Base-by-base conservation (phyloP, 1,284 basidiomycete species). In the Cryptococcus depauperatus region DNA sequence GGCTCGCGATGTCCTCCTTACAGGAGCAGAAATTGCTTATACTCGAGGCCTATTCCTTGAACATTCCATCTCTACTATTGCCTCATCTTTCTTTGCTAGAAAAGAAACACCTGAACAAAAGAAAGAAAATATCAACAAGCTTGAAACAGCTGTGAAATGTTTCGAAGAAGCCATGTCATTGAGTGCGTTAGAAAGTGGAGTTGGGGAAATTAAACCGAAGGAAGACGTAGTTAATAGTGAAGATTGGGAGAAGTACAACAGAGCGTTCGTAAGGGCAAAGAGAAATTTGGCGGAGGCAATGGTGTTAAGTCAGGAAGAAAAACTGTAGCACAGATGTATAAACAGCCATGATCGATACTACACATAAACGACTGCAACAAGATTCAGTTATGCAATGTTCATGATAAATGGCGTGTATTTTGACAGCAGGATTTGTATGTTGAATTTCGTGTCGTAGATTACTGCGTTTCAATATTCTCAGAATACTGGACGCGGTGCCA, bases 151-250 rank as follows among this genome's bases (percentile, higher is more conserved):
- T 11, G 58, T 76, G 11, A 74, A 78, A 46, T 78, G 75, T 57
- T 82, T 78, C 47, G 77, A 81, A 55, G 74, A 78, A 9, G 80
- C 80, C 8, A 71, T 82, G 50, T 46, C 43, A 21, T 54, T 68
- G 5, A 46, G 49, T 23, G 51, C 51, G 3, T 27, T 52, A 3
- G 61, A 63, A 83, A 70, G 72, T 73, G 51, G 77, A 58, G 48
- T 56, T 18, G 29, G 29, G 2, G 11, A 10, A 3, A n/a, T 30
- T 11, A 30, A 30, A n/a, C 58, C 55, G 5, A 59, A 51, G 11
- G 52, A 58, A 13, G 50, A 39, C 4, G 56, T 59, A 6, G 64
- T 55, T 5, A 49, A 53, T 40, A 55, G 57, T n/a, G 56, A 55
- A 46, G 69, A 67, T 41, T 66, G 58, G 62, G 56, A 39, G 34